Evolutionary conservation across 2,329 filamentous ascomycete genomes (phyloP).

Genomic region (Elsinoe perseae): DNA sequence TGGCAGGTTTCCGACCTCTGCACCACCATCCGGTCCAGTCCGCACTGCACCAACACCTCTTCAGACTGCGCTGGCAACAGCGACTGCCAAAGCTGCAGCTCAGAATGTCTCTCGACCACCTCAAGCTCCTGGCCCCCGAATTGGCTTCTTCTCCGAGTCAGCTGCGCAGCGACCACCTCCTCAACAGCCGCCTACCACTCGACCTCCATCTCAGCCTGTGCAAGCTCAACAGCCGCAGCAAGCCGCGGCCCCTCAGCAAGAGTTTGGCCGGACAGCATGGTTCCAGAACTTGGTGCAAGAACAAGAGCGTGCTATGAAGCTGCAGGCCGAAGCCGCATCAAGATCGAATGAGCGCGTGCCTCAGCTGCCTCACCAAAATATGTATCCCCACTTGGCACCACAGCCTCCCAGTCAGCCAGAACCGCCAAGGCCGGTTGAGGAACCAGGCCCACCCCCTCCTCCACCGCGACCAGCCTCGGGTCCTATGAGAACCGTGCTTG

Average conservation of each 20-base stretch:
- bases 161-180: constrained; percentile 25
- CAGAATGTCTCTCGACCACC: constrained; percentile 22
- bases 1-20: constrained; percentile 6
- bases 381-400: constrained; percentile 1
- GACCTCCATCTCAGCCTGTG: constrained; percentile 22
- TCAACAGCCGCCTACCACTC: constrained; percentile 18
- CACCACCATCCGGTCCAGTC: constrained; percentile 15
- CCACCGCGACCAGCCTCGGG: constrained; percentile 18
- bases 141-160: constrained; percentile 28
- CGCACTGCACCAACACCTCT: constrained; percentile 27
- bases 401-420: constrained; percentile 20
- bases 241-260: constrained; percentile 13
- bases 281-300: constrained; percentile 25
- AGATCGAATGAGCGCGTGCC: constrained; percentile 18
- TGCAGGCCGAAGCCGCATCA: constrained; percentile 23
- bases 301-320: constrained; percentile 28
- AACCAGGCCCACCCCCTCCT: constrained; percentile 25
- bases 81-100: constrained; percentile 24
- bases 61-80: constrained; percentile 27
- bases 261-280: constrained; percentile 18
- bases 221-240: constrained; percentile 18
- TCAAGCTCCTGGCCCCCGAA: constrained; percentile 26
- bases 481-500: constrained; percentile 18
- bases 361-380: constrained; percentile 13
- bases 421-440: constrained; percentile 25